Percentiles rank a stretch among this genome's conserved stretches.
Conservation (phyloP, 495 filamentous ascomycete species). For the Pyronema omphalodes region DNA sequence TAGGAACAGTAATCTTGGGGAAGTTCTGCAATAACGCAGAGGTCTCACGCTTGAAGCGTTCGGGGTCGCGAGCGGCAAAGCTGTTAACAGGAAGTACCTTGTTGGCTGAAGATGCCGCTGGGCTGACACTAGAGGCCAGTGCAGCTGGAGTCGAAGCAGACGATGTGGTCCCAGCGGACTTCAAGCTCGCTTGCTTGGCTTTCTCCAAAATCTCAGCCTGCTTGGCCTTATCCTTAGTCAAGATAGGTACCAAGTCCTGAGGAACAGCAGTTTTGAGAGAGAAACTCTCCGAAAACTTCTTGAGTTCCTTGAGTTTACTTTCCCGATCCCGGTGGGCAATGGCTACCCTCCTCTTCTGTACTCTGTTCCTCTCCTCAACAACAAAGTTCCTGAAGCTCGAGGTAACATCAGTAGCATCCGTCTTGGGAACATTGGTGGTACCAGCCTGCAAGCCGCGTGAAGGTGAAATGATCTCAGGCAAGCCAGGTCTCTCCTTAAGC, state of each 20-base stretch:
- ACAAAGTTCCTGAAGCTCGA: slow-evolving; percentile 23
- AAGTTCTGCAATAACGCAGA: slow-evolving; percentile 4
- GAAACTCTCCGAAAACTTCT: slow-evolving; percentile 86
- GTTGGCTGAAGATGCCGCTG: not conserved
- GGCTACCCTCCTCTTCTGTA: slow-evolving; percentile 53
- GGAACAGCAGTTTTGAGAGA: slow-evolving; percentile 85
- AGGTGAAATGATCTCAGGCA: slow-evolving; percentile 19
- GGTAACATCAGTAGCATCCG: slow-evolving; percentile 13
- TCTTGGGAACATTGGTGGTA: not conserved
- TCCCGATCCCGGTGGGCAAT: slow-evolving; percentile 54
- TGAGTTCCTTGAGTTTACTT: slow-evolving; percentile 78
- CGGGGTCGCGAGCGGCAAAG: slow-evolving; percentile 19
- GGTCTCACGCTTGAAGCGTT: slow-evolving; percentile 11
- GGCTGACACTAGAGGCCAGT: not conserved
- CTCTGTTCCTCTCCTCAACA: slow-evolving; percentile 51
- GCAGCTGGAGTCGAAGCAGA: not conserved
- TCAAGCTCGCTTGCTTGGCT: slow-evolving; percentile 50
- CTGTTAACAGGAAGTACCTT: slow-evolving; percentile 16
- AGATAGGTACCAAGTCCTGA: slow-evolving; percentile 76
- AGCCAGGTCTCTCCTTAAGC: slow-evolving; percentile 15
- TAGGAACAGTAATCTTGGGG: not conserved
- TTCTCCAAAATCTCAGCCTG: slow-evolving; percentile 84
- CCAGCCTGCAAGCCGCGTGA: slow-evolving; percentile 9
- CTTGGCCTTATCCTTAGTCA: slow-evolving; percentile 85
- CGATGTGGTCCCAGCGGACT: slow-evolving; percentile 13